Conservation (phyloP, 176 grass and related monocot species). For the Dendrocalamus sinicus region DNA sequence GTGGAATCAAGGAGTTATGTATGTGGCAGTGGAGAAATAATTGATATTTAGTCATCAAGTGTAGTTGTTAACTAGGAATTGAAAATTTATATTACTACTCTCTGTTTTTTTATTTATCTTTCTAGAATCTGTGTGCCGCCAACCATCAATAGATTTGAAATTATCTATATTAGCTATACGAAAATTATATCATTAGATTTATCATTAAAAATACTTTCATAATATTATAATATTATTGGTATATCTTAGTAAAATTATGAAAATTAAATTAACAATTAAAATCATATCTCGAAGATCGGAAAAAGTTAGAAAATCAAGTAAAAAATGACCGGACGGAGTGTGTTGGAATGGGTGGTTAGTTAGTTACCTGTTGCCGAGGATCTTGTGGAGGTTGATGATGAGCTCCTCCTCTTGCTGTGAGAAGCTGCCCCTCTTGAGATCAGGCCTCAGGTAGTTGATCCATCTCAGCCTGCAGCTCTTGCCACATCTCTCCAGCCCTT, state of each 20-base stretch:
- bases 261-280: no score
- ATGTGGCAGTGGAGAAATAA: neutral
- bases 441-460: conserved; percentile 94
- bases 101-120: no score
- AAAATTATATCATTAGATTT: no score
- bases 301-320: no score
- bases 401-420: conserved; percentile 85
- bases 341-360: neutral
- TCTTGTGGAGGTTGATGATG: conserved; percentile 80
- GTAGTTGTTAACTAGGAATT: neutral
- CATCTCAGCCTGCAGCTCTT: conserved; percentile 95
- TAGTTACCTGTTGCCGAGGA: conserved; percentile 74
- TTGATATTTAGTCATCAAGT: neutral
- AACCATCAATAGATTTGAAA: no score
- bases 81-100: neutral
- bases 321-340: no score
- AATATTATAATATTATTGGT: no score
- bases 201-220: no score
- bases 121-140: no score
- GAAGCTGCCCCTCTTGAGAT: conserved; percentile 94
- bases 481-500: conserved; percentile 86
- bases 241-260: no score
- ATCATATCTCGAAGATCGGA: no score
- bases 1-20: neutral
- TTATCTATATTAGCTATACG: no score